These are phyloP conservation scores for Dysphania ambrosioides DNA, from an alignment of 148 eudicot species.

Conservation along the genomic window DNA sequence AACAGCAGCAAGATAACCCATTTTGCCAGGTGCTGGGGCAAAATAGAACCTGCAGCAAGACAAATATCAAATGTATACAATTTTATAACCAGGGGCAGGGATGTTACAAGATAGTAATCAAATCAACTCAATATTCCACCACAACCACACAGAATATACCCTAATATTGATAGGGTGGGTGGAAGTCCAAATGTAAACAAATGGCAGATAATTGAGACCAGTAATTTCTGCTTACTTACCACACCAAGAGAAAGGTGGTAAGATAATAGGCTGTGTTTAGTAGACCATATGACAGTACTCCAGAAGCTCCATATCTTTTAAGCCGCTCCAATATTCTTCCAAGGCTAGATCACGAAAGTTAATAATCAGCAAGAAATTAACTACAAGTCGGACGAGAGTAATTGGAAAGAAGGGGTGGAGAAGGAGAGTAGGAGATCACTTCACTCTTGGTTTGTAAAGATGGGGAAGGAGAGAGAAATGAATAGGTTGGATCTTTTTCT, in stretches of 20 bases:
- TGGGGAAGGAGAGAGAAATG: neutral
- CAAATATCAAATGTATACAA: conserved; percentile 9
- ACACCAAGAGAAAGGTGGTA: conserved; percentile 66
- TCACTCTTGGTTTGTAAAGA: neutral
- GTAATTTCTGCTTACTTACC: conserved; percentile 35
- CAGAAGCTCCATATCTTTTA: conserved; percentile 67
- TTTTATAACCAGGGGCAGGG: neutral
- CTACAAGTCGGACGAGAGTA: neutral
- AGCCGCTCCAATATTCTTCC: conserved; percentile 49
- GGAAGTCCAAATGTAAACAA: neutral
- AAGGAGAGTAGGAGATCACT: neutral
- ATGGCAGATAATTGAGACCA: conserved; percentile 1
- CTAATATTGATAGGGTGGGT: neutral
- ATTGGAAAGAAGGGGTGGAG: neutral
- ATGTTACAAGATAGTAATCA: neutral
- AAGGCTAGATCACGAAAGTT: conserved; percentile 12
- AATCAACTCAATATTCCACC: too few species aligned
- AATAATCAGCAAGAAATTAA: conserved; percentile 10
- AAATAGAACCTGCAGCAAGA: conserved; percentile 55
- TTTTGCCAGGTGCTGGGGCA: conserved; percentile 76
- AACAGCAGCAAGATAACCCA: conserved; percentile 79
- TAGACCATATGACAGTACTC: conserved; percentile 70
- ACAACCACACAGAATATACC: neutral
- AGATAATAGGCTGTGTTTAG: conserved; percentile 73
- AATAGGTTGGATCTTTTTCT: neutral